A percentile compares a stretch with the other conserved stretches of the same genome.
These are phyloP conservation scores for Lithospermum erythrorhizon DNA, from an alignment of 257 asterid genomes.

Conservation along the genomic window DNA sequence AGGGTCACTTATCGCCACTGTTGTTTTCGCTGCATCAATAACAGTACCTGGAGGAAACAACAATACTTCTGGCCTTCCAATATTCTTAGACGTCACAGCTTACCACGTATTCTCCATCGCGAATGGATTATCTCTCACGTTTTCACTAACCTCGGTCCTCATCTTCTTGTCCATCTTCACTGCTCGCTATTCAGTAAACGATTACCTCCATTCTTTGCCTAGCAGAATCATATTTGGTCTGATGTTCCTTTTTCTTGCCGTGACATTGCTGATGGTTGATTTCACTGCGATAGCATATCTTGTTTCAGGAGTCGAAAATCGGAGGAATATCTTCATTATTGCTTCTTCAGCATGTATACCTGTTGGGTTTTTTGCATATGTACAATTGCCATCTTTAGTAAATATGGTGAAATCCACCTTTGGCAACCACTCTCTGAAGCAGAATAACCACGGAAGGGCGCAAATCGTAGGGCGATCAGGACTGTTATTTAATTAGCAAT, in stretches of 20 bases:
- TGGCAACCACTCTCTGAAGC: neutral
- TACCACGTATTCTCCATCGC: neutral
- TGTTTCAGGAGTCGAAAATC: neutral
- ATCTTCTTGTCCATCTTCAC: neutral
- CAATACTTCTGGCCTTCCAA: neutral
- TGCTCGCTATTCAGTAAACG: neutral
- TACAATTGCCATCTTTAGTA: slow-evolving; percentile 1
- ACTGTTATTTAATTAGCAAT: neutral
- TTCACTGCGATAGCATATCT: neutral
- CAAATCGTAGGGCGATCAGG: neutral
- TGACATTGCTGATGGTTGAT: neutral
- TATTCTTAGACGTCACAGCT: neutral
- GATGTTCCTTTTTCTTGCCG: neutral
- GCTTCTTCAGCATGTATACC: slow-evolving; percentile 1
- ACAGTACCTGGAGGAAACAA: slow-evolving; percentile 4
- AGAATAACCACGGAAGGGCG: neutral
- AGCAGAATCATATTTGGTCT: neutral
- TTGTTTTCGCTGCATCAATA: neutral
- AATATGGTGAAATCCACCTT: neutral
- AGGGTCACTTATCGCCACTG: neutral
- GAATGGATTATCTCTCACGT: neutral
- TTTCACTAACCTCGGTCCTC: neutral
- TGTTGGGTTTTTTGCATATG: neutral
- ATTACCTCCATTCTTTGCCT: neutral
- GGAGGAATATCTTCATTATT: neutral